Base-by-base conservation (phyloP, 225 moss, liverwort and hornwort species). In the Marchantia paleacea region DNA sequence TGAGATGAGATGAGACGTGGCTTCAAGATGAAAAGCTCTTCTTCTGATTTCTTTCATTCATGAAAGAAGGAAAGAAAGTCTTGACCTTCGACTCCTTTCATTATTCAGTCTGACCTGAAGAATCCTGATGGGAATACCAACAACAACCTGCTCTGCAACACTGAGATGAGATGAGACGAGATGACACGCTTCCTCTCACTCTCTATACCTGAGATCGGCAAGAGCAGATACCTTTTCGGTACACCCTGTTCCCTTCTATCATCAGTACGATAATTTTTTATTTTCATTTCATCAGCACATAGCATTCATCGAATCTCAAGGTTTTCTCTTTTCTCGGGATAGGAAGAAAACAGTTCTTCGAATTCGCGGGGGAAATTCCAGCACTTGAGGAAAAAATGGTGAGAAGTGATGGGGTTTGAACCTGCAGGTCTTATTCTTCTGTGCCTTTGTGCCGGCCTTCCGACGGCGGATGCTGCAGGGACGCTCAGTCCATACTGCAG, bases 91-190 rank as follows among this genome's bases (percentile, higher is more conserved):
- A 26, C 12, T 64, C 19, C 28, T 29, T 8, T 12, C 8, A 9
- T 0, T 51, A 39, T 39, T 5, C 39, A 39, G 39, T 72, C 22
- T 24, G 20, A n/a, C 71, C 49, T 71, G 39, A 39, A 57, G 77
- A 63, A 26, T 14, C 49, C 49, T 62, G 19, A 64, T 50, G 25
- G n/a, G 65, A 28, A 50, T 7, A 31, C 24, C 64, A 24, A 49
- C 78, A 52, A 50, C 39, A 39, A 30, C 50, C 63, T 77, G 63
- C n/a, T 77, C 20, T 63, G 77, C 77, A 64, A 62, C 48, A 62
- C 8, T 77, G 53, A 74, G 74, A 74, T 25, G 77, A 77, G 77
- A 77, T 77, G 78, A 78, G 78, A 78, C 64, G 78, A 22, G 72
- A 78, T 78, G 78, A 52, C 78, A 78, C 63, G 55, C 75, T 22